These are phyloP conservation scores for Aureobasidium vineae DNA, from an alignment of 2,329 filamentous ascomycete species.

Conservation along the genomic window DNA sequence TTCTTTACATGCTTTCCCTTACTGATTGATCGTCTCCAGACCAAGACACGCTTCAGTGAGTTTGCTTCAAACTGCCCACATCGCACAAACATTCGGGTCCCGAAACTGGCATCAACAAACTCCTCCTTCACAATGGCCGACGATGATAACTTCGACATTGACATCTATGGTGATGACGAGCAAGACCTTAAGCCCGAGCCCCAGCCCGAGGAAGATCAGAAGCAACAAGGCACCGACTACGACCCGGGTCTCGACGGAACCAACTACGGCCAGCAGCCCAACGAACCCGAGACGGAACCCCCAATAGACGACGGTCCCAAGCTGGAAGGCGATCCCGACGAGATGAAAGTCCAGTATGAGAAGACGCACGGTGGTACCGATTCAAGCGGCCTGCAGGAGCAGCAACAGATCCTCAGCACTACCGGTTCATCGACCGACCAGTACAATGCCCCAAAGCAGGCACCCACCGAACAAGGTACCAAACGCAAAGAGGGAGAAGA, in stretches of 20 bases:
- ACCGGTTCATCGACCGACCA: slow-evolving; percentile 42
- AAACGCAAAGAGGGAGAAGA: slow-evolving; percentile 62
- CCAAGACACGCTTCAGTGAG: neutral
- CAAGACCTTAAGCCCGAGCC: slow-evolving; percentile 30
- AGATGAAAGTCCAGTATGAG: slow-evolving; percentile 27
- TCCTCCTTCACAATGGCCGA: slow-evolving; percentile 45
- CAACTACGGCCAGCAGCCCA: slow-evolving; percentile 30
- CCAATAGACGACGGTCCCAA: slow-evolving; percentile 7
- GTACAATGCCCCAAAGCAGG: slow-evolving; percentile 43
- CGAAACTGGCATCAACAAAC: neutral
- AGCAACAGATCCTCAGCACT: slow-evolving; percentile 39
- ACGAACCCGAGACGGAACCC: slow-evolving; percentile 31
- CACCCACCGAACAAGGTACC: slow-evolving; percentile 54
- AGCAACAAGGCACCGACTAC: slow-evolving; percentile 34
- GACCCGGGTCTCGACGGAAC: slow-evolving; percentile 36
- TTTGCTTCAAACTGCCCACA: neutral
- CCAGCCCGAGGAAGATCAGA: slow-evolving; percentile 29
- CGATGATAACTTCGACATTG: slow-evolving; percentile 69
- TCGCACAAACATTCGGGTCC: neutral
- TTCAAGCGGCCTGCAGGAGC: slow-evolving; percentile 23
- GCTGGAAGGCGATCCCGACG: slow-evolving; percentile 19
- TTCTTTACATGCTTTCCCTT: neutral
- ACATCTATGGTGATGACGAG: slow-evolving; percentile 64
- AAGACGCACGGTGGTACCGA: slow-evolving; percentile 9
- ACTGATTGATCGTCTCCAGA: slow-evolving; percentile 12